Evolutionary conservation across 2,329 filamentous ascomycete genomes (phyloP).

Genomic region (Colletotrichum sp.): DNA sequence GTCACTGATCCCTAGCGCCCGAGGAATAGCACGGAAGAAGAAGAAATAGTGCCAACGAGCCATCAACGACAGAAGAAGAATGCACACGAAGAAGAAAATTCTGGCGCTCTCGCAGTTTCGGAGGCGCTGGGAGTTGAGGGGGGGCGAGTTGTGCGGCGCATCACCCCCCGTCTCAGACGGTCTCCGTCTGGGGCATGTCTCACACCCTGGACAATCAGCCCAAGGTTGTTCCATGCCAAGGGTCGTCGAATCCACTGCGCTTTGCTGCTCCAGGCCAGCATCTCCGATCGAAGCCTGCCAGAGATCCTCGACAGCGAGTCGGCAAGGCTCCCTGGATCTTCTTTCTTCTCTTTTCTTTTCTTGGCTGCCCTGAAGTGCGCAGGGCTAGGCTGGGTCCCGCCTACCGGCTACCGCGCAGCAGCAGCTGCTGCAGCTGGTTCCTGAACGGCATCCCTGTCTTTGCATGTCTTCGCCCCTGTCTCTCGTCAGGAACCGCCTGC

Average conservation of each 20-base stretch:
- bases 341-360: neutral
- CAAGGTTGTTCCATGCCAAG: neutral
- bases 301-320: slow-evolving; percentile 2
- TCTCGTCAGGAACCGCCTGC: neutral
- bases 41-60: neutral
- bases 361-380: slow-evolving; percentile 18
- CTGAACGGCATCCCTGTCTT: neutral
- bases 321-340: neutral
- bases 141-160: neutral
- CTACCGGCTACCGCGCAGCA: neutral
- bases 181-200: slow-evolving; percentile 33
- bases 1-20: neutral
- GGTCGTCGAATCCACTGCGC: slow-evolving; percentile 4
- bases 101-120: slow-evolving; percentile 14
- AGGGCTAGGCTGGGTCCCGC: neutral
- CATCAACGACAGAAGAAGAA: neutral
- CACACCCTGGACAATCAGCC: slow-evolving; percentile 22
- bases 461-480: neutral
- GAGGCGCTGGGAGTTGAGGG: slow-evolving; percentile 4
- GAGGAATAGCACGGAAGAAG: neutral
- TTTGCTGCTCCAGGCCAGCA: slow-evolving; percentile 10
- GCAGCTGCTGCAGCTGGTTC: neutral
- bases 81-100: neutral
- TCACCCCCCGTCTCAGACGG: slow-evolving; percentile 27
- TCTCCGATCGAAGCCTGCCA: slow-evolving; percentile 11